phyloP scores from a whole-genome alignment of 1,284 basidiomycete species.

The Cystobasidium sp. region DNA sequence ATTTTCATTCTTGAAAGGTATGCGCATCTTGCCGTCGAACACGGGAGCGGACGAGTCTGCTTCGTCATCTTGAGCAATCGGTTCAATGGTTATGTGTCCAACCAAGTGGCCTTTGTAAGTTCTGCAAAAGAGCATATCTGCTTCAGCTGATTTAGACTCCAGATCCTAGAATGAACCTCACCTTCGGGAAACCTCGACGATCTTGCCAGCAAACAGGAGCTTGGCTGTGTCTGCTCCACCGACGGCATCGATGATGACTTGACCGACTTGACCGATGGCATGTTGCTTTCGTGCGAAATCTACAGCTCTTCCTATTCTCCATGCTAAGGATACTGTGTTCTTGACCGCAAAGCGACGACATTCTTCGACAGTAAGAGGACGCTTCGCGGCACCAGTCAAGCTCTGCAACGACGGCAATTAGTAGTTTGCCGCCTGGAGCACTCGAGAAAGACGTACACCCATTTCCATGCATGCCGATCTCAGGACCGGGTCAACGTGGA shows the following conservation, averaged over 20 bases:
- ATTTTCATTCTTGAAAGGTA: slow-evolving; percentile 45
- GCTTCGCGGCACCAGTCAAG: slow-evolving; percentile 7
- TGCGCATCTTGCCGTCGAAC: slow-evolving; percentile 11
- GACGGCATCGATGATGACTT: slow-evolving; percentile 62
- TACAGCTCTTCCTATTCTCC: slow-evolving; percentile 64
- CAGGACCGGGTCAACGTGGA: slow-evolving; percentile 50
- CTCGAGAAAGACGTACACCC: too few species aligned
- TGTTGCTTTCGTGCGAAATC: slow-evolving; percentile 58
- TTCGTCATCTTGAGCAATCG: slow-evolving; percentile 9
- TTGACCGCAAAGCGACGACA: slow-evolving; percentile 59
- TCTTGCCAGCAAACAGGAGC: slow-evolving; percentile 65
- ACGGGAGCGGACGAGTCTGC: slow-evolving; percentile 12
- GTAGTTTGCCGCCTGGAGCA: too few species aligned
- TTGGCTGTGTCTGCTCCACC: slow-evolving; percentile 63
- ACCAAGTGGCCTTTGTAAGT: slow-evolving; percentile 15
- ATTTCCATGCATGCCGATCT: slow-evolving; percentile 56
- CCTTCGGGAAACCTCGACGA: slow-evolving; percentile 62
- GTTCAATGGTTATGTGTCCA: slow-evolving; percentile 14
- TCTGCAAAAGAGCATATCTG: not conserved
- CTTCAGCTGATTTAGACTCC: not conserved
- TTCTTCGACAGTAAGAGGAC: slow-evolving; percentile 44
- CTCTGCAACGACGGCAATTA: not conserved
- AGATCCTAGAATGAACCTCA: slow-evolving; percentile 28
- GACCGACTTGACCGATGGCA: slow-evolving; percentile 41
- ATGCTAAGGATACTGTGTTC: slow-evolving; percentile 63